Percentiles rank a stretch among this genome's conserved stretches.
Evolutionary conservation across 768 basidiomycete genomes (phyloP).

Genomic region (Hygrophorus pudorinus): DNA sequence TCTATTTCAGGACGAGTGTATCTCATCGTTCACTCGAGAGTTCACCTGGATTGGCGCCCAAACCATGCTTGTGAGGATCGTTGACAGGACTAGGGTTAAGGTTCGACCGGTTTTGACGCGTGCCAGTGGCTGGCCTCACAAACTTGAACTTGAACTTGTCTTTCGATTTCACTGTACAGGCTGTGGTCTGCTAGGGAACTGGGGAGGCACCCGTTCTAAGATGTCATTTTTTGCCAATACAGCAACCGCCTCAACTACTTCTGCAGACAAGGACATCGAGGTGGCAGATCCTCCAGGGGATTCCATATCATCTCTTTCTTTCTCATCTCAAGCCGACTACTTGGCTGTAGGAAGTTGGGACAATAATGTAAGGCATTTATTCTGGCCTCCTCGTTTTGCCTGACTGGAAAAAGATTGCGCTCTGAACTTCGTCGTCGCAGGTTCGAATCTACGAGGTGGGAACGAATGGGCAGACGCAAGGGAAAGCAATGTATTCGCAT

Average conservation of each 20-base stretch:
- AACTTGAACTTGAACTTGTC: no score
- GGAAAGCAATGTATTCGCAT: slow-evolving; percentile 62
- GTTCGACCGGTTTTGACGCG: no score
- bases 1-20: not conserved
- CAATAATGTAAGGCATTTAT: slow-evolving; percentile 40
- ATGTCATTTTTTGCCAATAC: slow-evolving; percentile 7
- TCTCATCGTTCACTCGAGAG: no score
- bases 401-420: slow-evolving; percentile 1
- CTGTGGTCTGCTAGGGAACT: no score
- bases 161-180: no score
- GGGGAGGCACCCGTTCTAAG: not conserved
- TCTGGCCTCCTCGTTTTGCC: not conserved
- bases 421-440: slow-evolving; percentile 19
- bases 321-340: slow-evolving; percentile 58
- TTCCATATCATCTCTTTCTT: slow-evolving; percentile 56
- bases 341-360: slow-evolving; percentile 73
- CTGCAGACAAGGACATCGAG: slow-evolving; percentile 41
- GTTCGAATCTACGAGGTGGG: slow-evolving; percentile 69
- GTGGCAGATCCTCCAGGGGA: slow-evolving; percentile 55
- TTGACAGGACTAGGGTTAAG: no score
- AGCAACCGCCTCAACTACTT: not conserved
- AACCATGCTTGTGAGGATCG: no score
- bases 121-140: no score
- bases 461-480: slow-evolving; percentile 44
- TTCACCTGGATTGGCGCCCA: no score